Conservation (phyloP, 2,329 filamentous ascomycete genomes). For the Daldinia eschscholtzii region DNA sequence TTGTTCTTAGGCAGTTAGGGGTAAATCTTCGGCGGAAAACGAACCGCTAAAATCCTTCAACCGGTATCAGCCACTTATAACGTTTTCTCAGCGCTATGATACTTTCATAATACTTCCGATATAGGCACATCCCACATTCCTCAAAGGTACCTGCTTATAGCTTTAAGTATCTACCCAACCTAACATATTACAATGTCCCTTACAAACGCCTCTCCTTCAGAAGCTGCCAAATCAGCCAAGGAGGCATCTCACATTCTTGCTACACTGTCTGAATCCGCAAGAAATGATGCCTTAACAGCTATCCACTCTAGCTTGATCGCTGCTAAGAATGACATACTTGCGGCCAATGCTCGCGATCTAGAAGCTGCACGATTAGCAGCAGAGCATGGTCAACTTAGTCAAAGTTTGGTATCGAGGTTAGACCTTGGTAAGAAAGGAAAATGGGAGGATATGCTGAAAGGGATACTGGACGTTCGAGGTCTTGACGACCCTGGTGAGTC, state of each 20-base stretch:
- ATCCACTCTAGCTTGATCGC: constrained; percentile 82
- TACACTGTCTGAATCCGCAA: constrained; percentile 78
- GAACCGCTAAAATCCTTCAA: constrained; percentile 8
- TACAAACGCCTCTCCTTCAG: constrained; percentile 83
- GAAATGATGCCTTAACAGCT: constrained; percentile 86
- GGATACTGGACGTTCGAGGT: constrained; percentile 87
- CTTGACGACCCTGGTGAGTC: constrained; percentile 85
- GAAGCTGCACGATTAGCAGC: constrained; percentile 79
- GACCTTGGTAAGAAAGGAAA: constrained; percentile 90
- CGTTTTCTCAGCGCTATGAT: not conserved
- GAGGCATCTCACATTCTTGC: constrained; percentile 85
- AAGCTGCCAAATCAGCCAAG: constrained; percentile 83
- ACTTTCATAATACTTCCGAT: constrained; percentile 14
- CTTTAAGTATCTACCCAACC: not conserved
- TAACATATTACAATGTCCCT: constrained; percentile 76
- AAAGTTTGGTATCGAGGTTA: constrained; percentile 87
- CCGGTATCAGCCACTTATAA: constrained; percentile 24
- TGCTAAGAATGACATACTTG: constrained; percentile 80
- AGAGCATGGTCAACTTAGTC: constrained; percentile 79
- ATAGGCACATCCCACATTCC: constrained; percentile 17
- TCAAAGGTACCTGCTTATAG: not conserved
- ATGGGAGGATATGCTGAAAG: constrained; percentile 97
- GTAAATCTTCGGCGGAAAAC: not conserved
- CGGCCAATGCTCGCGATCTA: constrained; percentile 88
- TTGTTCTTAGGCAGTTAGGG: not conserved